These are phyloP conservation scores for Phytopythium montanum DNA, from an alignment of 352 stramenopile species.

Conservation along the genomic window DNA sequence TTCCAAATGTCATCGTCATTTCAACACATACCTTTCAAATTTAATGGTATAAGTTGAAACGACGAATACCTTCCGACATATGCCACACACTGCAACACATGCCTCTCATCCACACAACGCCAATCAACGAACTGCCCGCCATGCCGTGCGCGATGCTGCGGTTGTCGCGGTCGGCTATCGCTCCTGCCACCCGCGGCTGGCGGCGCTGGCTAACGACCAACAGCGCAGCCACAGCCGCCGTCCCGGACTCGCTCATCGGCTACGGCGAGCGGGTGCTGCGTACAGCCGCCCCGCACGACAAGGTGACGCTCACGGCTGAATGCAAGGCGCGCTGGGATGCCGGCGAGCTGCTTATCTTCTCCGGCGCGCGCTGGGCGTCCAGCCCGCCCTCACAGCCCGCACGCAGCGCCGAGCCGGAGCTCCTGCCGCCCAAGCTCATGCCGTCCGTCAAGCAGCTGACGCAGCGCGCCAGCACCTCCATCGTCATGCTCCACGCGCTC, in stretches of 20 bases:
- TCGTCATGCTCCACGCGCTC: constrained; percentile 80
- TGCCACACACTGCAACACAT: neutral
- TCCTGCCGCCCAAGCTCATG: constrained; percentile 72
- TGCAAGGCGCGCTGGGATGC: constrained; percentile 43
- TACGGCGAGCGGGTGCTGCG: constrained; percentile 62
- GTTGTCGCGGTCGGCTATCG: neutral
- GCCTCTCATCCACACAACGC: neutral
- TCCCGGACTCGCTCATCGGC: constrained; percentile 44
- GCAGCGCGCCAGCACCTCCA: constrained; percentile 42
- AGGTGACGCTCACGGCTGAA: constrained; percentile 59
- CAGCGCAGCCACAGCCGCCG: neutral
- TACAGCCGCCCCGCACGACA: constrained; percentile 43
- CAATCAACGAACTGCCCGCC: neutral
- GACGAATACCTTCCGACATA: no score
- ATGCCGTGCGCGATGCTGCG: neutral
- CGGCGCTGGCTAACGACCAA: neutral
- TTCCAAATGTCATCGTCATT: neutral
- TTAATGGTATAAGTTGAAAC: neutral
- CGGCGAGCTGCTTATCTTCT: constrained; percentile 35
- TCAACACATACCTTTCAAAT: neutral
- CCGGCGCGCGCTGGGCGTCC: constrained; percentile 24
- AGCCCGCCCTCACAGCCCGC: constrained; percentile 46
- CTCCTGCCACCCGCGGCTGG: neutral
- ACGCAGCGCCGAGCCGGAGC: constrained; percentile 31
- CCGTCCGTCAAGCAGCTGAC: constrained; percentile 63